Conservation (phyloP, 768 basidiomycete species). For the Termitomyces sp. region DNA sequence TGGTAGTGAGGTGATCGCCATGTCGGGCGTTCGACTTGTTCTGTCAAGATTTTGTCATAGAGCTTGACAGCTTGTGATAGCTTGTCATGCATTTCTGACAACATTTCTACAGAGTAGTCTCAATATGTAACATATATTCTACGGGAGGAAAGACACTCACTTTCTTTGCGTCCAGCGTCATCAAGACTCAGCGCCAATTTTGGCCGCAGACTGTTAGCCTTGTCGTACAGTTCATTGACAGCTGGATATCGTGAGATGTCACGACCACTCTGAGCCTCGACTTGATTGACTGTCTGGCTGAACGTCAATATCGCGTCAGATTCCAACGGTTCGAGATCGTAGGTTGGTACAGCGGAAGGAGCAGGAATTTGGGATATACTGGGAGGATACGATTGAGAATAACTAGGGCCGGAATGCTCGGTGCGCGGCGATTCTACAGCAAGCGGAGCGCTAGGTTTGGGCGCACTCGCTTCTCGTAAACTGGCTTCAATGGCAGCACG, state of each 20-base stretch:
- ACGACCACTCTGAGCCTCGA: conserved; percentile 67
- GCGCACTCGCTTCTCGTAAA: conserved; percentile 76
- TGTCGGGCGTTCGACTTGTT: conserved; percentile 69
- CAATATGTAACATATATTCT: not conserved
- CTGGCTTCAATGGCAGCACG: conserved; percentile 94
- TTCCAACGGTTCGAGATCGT: conserved; percentile 81
- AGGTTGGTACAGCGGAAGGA: conserved; percentile 56
- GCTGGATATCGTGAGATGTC: conserved; percentile 81
- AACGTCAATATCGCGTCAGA: conserved; percentile 86
- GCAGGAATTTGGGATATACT: conserved; percentile 32
- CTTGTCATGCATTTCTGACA: conserved; percentile 93
- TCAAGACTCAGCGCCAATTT: conserved; percentile 81
- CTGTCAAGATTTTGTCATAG: conserved; percentile 84
- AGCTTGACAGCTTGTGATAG: conserved; percentile 87
- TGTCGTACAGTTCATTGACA: conserved; percentile 79
- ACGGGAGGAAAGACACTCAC: conserved; percentile 30
- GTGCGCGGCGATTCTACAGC: conserved; percentile 45
- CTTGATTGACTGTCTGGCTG: conserved; percentile 83
- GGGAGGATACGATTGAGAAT: conserved; percentile 41
- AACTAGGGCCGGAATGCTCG: conserved; percentile 34
- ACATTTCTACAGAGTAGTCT: conserved; percentile 49
- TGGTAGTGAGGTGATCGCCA: conserved; percentile 46
- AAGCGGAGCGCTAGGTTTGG: conserved; percentile 73
- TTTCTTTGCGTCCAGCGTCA: conserved; percentile 81
- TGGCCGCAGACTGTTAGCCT: conserved; percentile 70